These are phyloP conservation scores for Flaveria ramosissima DNA, from an alignment of 129 eudicot species.

Conservation along the genomic window DNA sequence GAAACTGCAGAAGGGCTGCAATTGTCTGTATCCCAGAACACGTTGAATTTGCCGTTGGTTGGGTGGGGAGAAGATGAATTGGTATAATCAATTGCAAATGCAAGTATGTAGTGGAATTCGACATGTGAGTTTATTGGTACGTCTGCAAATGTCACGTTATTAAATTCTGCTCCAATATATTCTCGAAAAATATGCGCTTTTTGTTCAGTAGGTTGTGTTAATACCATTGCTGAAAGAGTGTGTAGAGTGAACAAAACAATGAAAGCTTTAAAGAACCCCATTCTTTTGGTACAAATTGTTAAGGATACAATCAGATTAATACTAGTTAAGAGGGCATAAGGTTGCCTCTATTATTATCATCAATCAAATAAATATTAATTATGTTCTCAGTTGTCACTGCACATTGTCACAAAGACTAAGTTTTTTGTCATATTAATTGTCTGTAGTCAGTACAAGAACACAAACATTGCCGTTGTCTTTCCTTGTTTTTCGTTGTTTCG, in stretches of 20 bases:
- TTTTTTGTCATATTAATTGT: neutral
- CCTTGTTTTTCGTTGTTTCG: conserved; percentile 8
- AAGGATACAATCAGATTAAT: conserved; percentile 6
- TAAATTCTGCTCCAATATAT: conserved; percentile 67
- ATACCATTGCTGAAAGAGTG: conserved; percentile 32
- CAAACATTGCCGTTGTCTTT: neutral
- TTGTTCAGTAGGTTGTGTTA: conserved; percentile 28
- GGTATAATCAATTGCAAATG: conserved; percentile 56
- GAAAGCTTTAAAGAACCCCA: conserved; percentile 41
- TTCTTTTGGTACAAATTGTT: conserved; percentile 24
- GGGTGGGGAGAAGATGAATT: conserved; percentile 35
- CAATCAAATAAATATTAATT: neutral
- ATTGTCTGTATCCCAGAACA: conserved; percentile 47
- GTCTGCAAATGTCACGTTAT: conserved; percentile 39
- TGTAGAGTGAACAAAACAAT: conserved; percentile 41
- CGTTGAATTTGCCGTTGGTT: conserved; percentile 40
- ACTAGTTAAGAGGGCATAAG: neutral
- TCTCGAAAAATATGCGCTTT: conserved; percentile 58
- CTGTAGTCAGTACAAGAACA: neutral
- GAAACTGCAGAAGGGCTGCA: conserved; percentile 33
- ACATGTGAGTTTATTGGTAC: conserved; percentile 46
- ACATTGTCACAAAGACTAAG: neutral
- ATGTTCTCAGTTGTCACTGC: neutral
- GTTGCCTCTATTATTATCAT: conserved; percentile 20
- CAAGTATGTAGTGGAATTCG: conserved; percentile 47